Evolutionary conservation across 2,329 filamentous ascomycete genomes (phyloP).

Genomic region (Sordariomycetes sp.): DNA sequence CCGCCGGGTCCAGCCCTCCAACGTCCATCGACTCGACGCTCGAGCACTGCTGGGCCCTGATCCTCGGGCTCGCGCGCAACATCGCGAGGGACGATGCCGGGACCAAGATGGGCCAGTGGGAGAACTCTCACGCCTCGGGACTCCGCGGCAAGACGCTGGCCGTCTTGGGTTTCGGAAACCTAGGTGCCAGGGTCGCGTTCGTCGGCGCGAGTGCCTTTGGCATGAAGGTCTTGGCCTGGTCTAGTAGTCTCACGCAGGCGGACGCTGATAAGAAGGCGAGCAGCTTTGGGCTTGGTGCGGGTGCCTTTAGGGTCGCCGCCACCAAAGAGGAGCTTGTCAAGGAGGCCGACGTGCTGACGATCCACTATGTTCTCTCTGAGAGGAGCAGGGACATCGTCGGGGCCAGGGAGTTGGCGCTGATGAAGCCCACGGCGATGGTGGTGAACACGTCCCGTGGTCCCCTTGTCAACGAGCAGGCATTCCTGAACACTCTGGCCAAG

Average conservation of each 20-base stretch:
- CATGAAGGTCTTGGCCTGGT: conserved; percentile 73
- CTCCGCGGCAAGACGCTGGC: conserved; percentile 64
- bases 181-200: conserved; percentile 57
- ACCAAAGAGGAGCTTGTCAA: conserved; percentile 56
- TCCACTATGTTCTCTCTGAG: conserved; percentile 62
- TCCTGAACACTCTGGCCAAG: conserved; percentile 44
- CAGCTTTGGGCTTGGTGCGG: conserved; percentile 27
- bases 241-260: conserved; percentile 64
- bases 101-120: conserved; percentile 62
- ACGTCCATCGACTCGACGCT: conserved; percentile 46
- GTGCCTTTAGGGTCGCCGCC: conserved; percentile 50
- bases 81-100: conserved; percentile 57
- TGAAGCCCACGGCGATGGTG: conserved; percentile 55
- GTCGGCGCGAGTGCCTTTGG: conserved; percentile 63
- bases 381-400: conserved; percentile 56
- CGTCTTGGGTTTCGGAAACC: conserved; percentile 59
- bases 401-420: conserved; percentile 43
- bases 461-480: conserved; percentile 51
- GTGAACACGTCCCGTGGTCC: conserved; percentile 62
- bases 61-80: conserved; percentile 57
- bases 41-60: conserved; percentile 58
- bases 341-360: conserved; percentile 54
- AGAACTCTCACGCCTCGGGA: conserved; percentile 52
- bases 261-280: conserved; percentile 58
- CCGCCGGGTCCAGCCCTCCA: conserved; percentile 14